Evolutionary conservation across 2,329 filamentous ascomycete genomes (phyloP), one percentile per base, ranked within the genome.

Genomic region (Escovopsis sp.): DNA sequence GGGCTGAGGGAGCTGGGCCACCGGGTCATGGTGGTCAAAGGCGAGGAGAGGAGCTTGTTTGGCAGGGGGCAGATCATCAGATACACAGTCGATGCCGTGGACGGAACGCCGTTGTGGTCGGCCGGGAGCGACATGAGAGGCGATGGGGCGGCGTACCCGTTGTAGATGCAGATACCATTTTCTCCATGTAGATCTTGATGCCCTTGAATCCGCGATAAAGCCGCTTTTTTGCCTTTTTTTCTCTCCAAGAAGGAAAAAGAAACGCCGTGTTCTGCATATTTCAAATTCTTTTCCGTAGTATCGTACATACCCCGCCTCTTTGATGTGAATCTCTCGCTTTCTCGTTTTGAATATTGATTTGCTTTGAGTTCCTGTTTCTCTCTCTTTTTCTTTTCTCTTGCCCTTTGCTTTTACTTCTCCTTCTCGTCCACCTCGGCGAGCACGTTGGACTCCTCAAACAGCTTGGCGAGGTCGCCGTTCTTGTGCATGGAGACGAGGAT

Each of bases 401-500:
- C 45, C 30, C 18, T 23, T 37, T 23, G 7, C 28, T 45, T 46
- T 45, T 51, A 58, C 50, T 57, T 55, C 50, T 62, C 59, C 51
- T 59, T 46, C 49, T 55, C 52, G 43, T 80, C 61, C 4, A 50
- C 77, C 46, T 78, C 72, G 3, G 64, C 61, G 43, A 98, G 65
- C n/a, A 96, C 85, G 48, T 78, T 77, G 72, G 94, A 94, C 64
- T 94, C 84, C 59, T 94, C 85, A 40, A 98, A 70, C 60, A 96
- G 64, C 71, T 93, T 93, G 8, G 87, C 85, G 55, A 98, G 67
- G 52, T 93, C 87, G 26, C 91, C 91, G 57, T 85, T 93, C 66
- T 95, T 85, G 67, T 96, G 89, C 91, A 98, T 96, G 3, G 82
- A 83, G 60, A 96, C 82, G 53, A 98, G 64, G 50, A 98, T 98